Conservation (phyloP, 106 monocot species). For the Amphibolis antarctica region DNA sequence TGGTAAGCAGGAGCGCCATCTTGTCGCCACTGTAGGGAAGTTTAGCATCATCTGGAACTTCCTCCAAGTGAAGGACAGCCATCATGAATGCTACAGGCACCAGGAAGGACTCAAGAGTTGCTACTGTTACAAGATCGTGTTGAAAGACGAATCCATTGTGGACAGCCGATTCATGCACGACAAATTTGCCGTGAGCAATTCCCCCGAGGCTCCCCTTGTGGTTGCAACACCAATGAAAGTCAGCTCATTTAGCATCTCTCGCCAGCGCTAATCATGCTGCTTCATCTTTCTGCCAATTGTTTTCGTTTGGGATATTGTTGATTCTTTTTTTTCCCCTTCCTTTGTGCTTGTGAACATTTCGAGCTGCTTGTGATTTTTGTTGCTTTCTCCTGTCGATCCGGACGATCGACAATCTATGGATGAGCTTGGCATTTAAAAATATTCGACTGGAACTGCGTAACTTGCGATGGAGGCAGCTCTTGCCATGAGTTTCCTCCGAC, state of each 20-base stretch:
- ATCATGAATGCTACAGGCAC: conserved; percentile 72
- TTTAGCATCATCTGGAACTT: conserved; percentile 93
- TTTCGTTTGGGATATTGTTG: not conserved
- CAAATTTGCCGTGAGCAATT: conserved; percentile 60
- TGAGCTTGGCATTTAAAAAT: too few relatives aligned
- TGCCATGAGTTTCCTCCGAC: too few relatives aligned
- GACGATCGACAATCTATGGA: too few relatives aligned
- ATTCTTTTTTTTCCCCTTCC: too few relatives aligned
- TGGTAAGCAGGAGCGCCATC: conserved; percentile 81
- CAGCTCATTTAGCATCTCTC: conserved; percentile 75
- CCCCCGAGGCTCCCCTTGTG: conserved; percentile 87
- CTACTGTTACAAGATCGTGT: conserved; percentile 85
- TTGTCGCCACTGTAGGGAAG: conserved; percentile 79
- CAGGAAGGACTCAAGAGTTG: conserved; percentile 91
- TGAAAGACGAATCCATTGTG: conserved; percentile 74
- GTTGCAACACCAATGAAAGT: conserved; percentile 92
- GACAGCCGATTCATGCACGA: conserved; percentile 93
- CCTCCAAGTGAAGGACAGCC: conserved; percentile 79
- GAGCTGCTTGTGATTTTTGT: too few relatives aligned
- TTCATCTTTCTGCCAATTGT: not conserved
- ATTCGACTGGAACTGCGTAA: too few relatives aligned
- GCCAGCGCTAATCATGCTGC: conserved; percentile 14
- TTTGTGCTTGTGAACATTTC: too few relatives aligned
- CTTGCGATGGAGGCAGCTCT: too few relatives aligned
- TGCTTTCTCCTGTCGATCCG: too few relatives aligned